These are phyloP conservation scores for Kappamyces sp. DNA, from an alignment of 192 early-diverging fungal species.

Conservation along the genomic window DNA sequence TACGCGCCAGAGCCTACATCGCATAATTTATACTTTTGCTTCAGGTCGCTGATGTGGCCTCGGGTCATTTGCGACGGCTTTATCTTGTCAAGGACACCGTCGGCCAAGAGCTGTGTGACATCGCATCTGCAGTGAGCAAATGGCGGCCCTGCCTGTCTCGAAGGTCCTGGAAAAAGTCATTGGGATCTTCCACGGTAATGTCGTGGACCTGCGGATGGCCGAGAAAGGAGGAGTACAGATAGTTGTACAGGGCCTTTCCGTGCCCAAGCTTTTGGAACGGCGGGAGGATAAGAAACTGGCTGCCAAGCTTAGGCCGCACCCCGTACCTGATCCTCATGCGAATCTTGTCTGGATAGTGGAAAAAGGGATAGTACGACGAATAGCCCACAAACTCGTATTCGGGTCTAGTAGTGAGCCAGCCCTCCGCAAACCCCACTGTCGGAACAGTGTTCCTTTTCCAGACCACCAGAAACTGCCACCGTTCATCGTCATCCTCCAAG, in stretches of 20 bases:
- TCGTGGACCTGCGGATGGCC: not conserved
- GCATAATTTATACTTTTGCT: constrained; percentile 66
- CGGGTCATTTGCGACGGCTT: constrained; percentile 50
- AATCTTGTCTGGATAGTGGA: constrained; percentile 67
- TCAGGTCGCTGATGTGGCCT: constrained; percentile 41
- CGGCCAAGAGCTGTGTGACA: too few relatives aligned
- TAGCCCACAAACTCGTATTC: constrained; percentile 78
- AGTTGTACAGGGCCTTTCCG: constrained; percentile 48
- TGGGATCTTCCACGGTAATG: constrained; percentile 82
- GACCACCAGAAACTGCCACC: constrained; percentile 57
- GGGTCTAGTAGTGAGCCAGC: constrained; percentile 21
- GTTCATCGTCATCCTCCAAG: constrained; percentile 74
- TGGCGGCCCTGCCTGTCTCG: constrained; percentile 80
- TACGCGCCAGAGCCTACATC: constrained; percentile 39
- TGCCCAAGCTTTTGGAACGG: constrained; percentile 79
- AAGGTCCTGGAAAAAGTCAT: constrained; percentile 78
- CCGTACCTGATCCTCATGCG: constrained; percentile 78
- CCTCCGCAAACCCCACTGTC: constrained; percentile 2
- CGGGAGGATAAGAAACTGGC: constrained; percentile 92
- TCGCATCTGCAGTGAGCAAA: too few relatives aligned
- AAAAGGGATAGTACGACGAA: constrained; percentile 79
- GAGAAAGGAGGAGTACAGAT: constrained; percentile 5
- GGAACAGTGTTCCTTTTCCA: not conserved
- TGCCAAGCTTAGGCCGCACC: constrained; percentile 20
- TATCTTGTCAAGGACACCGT: constrained; percentile 36